Evolutionary conservation across 441 rosid genomes (phyloP).

Genomic region (Populus hybrid): DNA sequence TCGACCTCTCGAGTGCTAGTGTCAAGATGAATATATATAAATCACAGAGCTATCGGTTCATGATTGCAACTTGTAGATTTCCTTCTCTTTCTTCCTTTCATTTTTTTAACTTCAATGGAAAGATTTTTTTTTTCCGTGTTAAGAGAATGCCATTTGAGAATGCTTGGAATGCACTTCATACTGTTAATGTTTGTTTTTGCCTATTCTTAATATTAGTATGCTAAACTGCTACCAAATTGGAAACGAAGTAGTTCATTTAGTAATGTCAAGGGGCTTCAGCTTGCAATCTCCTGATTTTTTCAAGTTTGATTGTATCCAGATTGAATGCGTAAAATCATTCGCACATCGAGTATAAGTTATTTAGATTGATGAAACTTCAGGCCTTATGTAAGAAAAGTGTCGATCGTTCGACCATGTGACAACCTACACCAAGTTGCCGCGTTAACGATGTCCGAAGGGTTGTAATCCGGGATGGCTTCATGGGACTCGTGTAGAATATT

Average conservation of each 20-base stretch:
- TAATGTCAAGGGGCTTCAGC: too few species aligned
- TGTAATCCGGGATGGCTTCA: neutral
- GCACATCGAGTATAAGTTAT: too few species aligned
- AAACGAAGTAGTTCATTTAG: too few species aligned
- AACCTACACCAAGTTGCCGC: neutral
- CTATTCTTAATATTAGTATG: too few species aligned
- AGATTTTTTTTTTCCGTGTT: neutral
- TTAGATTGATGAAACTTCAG: too few species aligned
- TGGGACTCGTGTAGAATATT: neutral
- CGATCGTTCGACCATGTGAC: neutral
- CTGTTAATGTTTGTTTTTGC: neutral
- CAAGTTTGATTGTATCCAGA: neutral
- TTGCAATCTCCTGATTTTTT: too few species aligned
- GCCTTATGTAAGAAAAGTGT: too few species aligned
- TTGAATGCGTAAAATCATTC: neutral
- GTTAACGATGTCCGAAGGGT: neutral
- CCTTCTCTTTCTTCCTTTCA: neutral
- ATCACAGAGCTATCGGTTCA: conserved; percentile 7
- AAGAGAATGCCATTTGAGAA: neutral
- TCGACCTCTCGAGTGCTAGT: neutral
- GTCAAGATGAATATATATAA: conserved; percentile 24
- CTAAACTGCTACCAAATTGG: too few species aligned
- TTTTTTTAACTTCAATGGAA: neutral
- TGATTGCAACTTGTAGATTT: conserved; percentile 25
- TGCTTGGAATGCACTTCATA: neutral